phyloP scores from a whole-genome alignment of 805 yeast genomes.

The Blastobotrys robertii region DNA sequence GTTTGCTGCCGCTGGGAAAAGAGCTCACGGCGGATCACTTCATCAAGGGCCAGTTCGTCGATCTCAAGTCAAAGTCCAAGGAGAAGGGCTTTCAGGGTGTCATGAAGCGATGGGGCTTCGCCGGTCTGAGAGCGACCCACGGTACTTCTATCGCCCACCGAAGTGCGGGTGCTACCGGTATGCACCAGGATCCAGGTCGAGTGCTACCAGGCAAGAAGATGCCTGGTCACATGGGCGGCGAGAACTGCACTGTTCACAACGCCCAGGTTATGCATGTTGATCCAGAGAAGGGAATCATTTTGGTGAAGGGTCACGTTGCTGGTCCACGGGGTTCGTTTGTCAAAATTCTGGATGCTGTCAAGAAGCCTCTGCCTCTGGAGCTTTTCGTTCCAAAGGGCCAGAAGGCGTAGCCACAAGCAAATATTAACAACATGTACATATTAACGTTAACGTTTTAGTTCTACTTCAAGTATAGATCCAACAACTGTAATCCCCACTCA shows the following conservation, averaged over 20 bases:
- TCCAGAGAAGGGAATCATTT: slow-evolving; percentile 68
- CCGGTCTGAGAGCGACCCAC: slow-evolving; percentile 85
- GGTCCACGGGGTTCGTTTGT: slow-evolving; percentile 77
- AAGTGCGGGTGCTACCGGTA: slow-evolving; percentile 96
- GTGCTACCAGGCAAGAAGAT: slow-evolving; percentile 93
- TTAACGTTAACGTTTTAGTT: no score
- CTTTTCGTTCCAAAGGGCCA: background rate
- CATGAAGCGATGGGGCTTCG: slow-evolving; percentile 88
- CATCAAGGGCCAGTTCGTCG: slow-evolving; percentile 73
- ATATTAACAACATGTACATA: no score
- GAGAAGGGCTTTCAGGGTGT: slow-evolving; percentile 99
- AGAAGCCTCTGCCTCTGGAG: slow-evolving; percentile 15
- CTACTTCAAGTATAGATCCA: no score
- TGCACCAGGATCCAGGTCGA: slow-evolving; percentile 91
- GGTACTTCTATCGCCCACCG: slow-evolving; percentile 93
- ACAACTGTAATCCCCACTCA: no score
- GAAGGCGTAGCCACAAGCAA: background rate
- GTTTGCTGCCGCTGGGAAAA: slow-evolving; percentile 68
- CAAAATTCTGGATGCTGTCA: slow-evolving; percentile 67
- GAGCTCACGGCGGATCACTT: slow-evolving; percentile 77
- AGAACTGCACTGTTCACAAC: slow-evolving; percentile 64
- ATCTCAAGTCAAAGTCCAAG: slow-evolving; percentile 65
- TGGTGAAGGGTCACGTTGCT: slow-evolving; percentile 83
- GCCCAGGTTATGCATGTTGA: slow-evolving; percentile 68
- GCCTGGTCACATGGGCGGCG: slow-evolving; percentile 96